Evolutionary conservation across 2,329 filamentous ascomycete species (phyloP).

Genomic region (Neofusicoccum parvum): DNA sequence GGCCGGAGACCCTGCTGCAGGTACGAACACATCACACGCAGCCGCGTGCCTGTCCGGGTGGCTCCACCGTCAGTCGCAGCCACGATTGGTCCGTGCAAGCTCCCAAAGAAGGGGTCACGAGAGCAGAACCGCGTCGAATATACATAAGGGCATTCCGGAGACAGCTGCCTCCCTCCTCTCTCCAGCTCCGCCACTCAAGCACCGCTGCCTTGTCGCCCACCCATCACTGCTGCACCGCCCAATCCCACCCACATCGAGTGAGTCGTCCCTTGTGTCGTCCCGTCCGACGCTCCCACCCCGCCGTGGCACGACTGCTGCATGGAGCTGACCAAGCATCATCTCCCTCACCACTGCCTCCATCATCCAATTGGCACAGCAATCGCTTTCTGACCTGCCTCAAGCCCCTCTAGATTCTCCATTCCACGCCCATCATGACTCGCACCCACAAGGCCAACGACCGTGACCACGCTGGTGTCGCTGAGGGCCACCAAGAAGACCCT

Average conservation of each 20-base stretch:
- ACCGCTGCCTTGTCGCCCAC: neutral
- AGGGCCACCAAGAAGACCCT: slow-evolving; percentile 72
- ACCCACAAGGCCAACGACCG: slow-evolving; percentile 93
- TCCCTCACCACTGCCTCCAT: slow-evolving; percentile 18
- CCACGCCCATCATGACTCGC: slow-evolving; percentile 71
- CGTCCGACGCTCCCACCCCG: slow-evolving; percentile 1
- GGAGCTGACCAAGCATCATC: slow-evolving; percentile 20
- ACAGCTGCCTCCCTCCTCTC: slow-evolving; percentile 1
- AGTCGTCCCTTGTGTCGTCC: neutral
- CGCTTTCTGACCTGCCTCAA: neutral
- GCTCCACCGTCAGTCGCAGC: slow-evolving; percentile 16
- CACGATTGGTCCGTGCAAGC: slow-evolving; percentile 19
- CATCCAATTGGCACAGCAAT: slow-evolving; percentile 23
- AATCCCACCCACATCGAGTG: neutral
- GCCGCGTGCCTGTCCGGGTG: slow-evolving; percentile 16
- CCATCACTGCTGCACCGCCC: neutral
- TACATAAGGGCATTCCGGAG: slow-evolving; percentile 19
- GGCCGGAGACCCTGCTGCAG: slow-evolving; percentile 11
- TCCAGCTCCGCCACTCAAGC: slow-evolving; percentile 13
- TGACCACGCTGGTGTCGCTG: slow-evolving; percentile 78
- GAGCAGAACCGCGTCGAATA: slow-evolving; percentile 22
- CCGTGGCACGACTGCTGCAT: slow-evolving; percentile 11
- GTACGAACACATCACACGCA: slow-evolving; percentile 13
- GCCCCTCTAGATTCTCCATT: slow-evolving; percentile 41
- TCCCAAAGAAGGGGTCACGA: slow-evolving; percentile 21